phyloP scores from a whole-genome alignment of 2,329 filamentous ascomycete species.

The Botrytis galanthina region DNA sequence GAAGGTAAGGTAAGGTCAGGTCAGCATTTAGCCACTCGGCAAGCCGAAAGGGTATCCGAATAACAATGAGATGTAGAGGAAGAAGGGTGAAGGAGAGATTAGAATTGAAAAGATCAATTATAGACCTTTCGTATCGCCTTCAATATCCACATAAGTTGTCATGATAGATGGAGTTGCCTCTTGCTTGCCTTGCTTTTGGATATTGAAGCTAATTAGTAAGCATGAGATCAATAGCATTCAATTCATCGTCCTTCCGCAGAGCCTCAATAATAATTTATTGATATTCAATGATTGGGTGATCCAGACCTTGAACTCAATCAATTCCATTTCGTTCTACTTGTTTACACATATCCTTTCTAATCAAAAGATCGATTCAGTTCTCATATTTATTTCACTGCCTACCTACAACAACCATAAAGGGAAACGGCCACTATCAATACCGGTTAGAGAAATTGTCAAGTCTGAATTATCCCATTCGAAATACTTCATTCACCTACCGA shows the following conservation, averaged over 20 bases:
- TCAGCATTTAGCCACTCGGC: neutral
- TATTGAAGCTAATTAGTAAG: conserved; percentile 9
- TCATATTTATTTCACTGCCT: neutral
- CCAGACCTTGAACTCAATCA: neutral
- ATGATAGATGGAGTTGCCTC: neutral
- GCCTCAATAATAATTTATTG: neutral
- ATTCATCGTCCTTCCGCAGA: neutral
- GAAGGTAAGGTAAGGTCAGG: neutral
- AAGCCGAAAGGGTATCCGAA: neutral
- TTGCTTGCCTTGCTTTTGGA: neutral
- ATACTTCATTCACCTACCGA: neutral
- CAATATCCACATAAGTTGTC: neutral
- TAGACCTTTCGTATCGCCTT: neutral
- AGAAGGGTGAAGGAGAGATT: neutral
- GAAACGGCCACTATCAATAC: too few species aligned
- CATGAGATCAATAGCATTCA: neutral
- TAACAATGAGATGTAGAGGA: neutral
- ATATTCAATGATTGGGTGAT: neutral
- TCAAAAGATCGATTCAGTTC: neutral
- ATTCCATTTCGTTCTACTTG: neutral
- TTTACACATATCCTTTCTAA: neutral
- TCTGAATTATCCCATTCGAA: neutral
- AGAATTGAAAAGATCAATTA: neutral
- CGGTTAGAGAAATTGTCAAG: neutral
- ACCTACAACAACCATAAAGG: neutral